Conservation (phyloP, 1,284 basidiomycete species). For the Boletus holoroseus region DNA sequence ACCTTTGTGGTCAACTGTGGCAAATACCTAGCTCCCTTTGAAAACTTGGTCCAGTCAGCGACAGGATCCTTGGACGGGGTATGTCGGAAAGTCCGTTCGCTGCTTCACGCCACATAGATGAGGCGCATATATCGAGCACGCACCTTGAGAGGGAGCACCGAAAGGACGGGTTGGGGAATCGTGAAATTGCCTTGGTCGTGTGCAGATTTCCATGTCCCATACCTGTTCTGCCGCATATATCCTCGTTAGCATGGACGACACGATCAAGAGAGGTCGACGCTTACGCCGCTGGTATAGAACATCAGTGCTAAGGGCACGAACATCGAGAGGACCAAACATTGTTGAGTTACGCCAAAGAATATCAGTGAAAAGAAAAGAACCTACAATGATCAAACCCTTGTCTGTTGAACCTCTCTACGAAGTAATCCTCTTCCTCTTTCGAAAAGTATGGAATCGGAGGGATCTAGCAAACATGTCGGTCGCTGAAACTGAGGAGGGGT, state of each 20-base stretch:
- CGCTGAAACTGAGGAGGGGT: neutral
- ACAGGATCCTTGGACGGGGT: slow-evolving; percentile 50
- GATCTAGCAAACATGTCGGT: slow-evolving; percentile 37
- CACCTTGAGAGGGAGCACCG: slow-evolving; percentile 51
- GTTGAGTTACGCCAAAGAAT: neutral
- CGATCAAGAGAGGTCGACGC: neutral
- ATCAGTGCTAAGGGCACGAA: slow-evolving; percentile 41
- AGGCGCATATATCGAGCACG: slow-evolving; percentile 9
- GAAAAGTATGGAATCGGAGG: slow-evolving; percentile 55
- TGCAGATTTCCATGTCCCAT: slow-evolving; percentile 46
- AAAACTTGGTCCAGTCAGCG: slow-evolving; percentile 51
- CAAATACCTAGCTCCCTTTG: slow-evolving; percentile 44
- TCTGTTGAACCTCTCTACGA: slow-evolving; percentile 51
- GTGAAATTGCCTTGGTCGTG: slow-evolving; percentile 54
- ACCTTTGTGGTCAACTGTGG: slow-evolving; percentile 52
- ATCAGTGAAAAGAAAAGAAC: slow-evolving; percentile 23
- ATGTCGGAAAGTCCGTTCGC: neutral
- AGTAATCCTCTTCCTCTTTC: slow-evolving; percentile 58
- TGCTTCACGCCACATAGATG: neutral
- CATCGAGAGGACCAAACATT: neutral
- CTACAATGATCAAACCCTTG: slow-evolving; percentile 58
- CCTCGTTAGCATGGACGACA: neutral
- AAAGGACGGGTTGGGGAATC: slow-evolving; percentile 52
- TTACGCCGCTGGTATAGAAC: slow-evolving; percentile 51
- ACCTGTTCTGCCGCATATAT: slow-evolving; percentile 42